Percentiles rank a stretch among this genome's conserved stretches.
Conservation (phyloP, 1,284 basidiomycete species). For the Marasmius tenuissimus region DNA sequence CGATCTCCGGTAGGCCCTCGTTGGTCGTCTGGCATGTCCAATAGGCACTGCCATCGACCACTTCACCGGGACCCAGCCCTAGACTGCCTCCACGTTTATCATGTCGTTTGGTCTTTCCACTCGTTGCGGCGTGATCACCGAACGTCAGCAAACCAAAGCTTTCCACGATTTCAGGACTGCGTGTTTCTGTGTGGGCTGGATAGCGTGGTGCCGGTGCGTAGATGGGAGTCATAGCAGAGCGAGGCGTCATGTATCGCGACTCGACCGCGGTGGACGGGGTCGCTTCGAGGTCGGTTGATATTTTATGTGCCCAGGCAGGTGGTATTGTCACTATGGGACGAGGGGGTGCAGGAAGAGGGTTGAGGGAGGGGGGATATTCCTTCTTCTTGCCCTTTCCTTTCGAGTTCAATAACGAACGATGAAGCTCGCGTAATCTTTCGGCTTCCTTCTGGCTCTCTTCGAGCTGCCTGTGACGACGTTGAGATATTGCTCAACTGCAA, state of each 20-base stretch:
- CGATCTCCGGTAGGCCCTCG: constrained; percentile 6
- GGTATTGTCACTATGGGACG: not conserved
- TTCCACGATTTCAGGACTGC: not conserved
- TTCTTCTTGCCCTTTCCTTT: constrained; percentile 1
- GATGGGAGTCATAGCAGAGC: not conserved
- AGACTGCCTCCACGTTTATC: not conserved
- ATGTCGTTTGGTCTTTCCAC: not conserved
- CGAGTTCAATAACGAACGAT: not conserved
- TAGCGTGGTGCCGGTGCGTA: not conserved
- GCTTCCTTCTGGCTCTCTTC: not conserved
- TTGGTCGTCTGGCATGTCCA: not conserved
- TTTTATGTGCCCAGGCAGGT: not conserved
- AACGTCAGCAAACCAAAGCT: not conserved
- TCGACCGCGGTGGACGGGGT: not conserved
- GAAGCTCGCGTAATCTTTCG: not conserved
- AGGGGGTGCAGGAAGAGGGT: not conserved
- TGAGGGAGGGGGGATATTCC: not conserved
- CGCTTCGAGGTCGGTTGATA: not conserved
- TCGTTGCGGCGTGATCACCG: not conserved
- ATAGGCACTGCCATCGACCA: not conserved
- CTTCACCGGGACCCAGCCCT: not conserved
- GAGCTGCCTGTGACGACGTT: not conserved
- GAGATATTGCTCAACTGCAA: not conserved
- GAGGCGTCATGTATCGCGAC: not conserved
- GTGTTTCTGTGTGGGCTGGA: not conserved